These are phyloP conservation scores for Russula sp. DNA, from an alignment of 768 basidiomycete species.

Conservation along the genomic window DNA sequence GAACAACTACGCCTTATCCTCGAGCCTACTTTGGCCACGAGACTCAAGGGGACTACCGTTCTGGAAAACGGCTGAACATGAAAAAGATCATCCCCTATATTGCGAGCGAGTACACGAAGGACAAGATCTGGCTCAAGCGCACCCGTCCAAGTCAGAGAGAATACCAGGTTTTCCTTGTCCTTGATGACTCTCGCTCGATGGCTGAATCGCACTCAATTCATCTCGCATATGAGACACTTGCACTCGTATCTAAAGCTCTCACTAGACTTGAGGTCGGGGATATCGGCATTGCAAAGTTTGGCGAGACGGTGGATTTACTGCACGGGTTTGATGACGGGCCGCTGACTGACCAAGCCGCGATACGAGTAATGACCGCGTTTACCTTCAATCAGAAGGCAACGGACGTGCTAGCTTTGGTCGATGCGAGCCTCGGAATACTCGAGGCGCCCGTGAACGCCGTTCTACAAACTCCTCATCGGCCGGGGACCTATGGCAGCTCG, in stretches of 20 bases:
- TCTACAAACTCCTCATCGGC: conserved; percentile 58
- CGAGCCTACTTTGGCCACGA: conserved; percentile 90
- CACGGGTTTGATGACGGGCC: conserved; percentile 83
- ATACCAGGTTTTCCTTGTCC: conserved; percentile 90
- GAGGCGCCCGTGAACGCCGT: conserved; percentile 71
- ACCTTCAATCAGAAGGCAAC: conserved; percentile 87
- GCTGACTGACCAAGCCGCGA: conserved; percentile 77
- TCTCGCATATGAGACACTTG: conserved; percentile 91
- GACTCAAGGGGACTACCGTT: conserved; percentile 94
- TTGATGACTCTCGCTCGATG: conserved; percentile 98
- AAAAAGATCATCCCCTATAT: conserved; percentile 98
- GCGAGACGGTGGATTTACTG: conserved; percentile 80
- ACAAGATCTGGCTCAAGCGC: conserved; percentile 97
- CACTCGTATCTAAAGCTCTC: conserved; percentile 86
- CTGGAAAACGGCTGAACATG: conserved; percentile 97
- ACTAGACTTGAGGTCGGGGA: conserved; percentile 94
- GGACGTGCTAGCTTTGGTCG: conserved; percentile 78
- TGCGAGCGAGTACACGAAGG: conserved; percentile 97
- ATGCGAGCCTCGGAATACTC: conserved; percentile 70
- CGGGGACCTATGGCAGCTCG: conserved; percentile 91
- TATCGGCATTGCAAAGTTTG: conserved; percentile 87
- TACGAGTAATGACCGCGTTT: conserved; percentile 79
- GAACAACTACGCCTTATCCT: conserved; percentile 96
- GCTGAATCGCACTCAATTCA: conserved; percentile 88
- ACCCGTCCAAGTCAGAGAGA: conserved; percentile 92